A percentile compares a stretch with the other conserved stretches of the same genome.
These are phyloP conservation scores for Lunularia cruciata DNA, from an alignment of 225 moss, liverwort and hornwort genomes.

Conservation along the genomic window DNA sequence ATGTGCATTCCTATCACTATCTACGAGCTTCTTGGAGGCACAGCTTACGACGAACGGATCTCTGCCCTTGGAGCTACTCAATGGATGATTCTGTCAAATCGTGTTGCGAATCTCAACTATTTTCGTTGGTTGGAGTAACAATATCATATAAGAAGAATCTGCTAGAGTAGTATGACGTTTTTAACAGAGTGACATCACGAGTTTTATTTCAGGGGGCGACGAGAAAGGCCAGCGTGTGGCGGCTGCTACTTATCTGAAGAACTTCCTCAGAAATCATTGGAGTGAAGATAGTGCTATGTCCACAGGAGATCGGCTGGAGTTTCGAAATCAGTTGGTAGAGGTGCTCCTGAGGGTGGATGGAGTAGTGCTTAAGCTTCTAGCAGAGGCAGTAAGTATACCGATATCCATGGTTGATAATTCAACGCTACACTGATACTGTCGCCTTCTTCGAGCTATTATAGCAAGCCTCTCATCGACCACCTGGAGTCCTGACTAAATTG, in stretches of 20 bases:
- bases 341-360: slow-evolving; percentile 77
- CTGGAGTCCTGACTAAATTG: not conserved
- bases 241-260: slow-evolving; percentile 85
- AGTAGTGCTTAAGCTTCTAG: slow-evolving; percentile 77
- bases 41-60: too few species aligned
- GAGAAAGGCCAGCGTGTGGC: slow-evolving; percentile 84
- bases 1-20: too few species aligned
- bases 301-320: slow-evolving; percentile 67
- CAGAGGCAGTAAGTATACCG: slow-evolving; percentile 71
- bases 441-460: not conserved
- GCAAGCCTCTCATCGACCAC: not conserved
- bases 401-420: not conserved
- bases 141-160: too few species aligned
- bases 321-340: slow-evolving; percentile 83
- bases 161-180: too few species aligned
- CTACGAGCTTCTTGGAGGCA: too few species aligned
- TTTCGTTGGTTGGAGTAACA: too few species aligned
- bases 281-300: slow-evolving; percentile 60
- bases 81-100: too few species aligned
- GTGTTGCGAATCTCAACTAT: too few species aligned
- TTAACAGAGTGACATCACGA: too few species aligned
- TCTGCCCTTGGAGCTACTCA: too few species aligned
- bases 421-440: too few species aligned
- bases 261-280: slow-evolving; percentile 81
- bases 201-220: slow-evolving; percentile 57